phyloP scores from a whole-genome alignment of 805 yeast species.

The Wickerhamomyces ciferrii region DNA sequence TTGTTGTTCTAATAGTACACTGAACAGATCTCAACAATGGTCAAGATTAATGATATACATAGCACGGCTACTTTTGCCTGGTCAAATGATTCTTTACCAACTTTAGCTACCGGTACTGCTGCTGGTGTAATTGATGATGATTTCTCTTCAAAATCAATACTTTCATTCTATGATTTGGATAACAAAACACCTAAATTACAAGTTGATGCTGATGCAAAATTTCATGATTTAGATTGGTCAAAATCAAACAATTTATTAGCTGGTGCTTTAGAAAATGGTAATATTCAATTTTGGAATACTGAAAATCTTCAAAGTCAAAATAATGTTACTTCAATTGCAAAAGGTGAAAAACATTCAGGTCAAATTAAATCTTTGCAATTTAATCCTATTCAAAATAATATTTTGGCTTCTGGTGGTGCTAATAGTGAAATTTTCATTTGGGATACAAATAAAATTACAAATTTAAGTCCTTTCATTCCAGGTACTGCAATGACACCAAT shows the following conservation, averaged over 20 bases:
- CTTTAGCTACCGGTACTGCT: constrained; percentile 86
- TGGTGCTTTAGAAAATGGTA: constrained; percentile 85
- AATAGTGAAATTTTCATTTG: constrained; percentile 86
- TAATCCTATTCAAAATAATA: constrained; percentile 65
- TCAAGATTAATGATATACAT: constrained; percentile 76
- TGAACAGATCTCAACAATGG: too few species aligned
- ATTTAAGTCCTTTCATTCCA: constrained; percentile 49
- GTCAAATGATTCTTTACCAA: constrained; percentile 73
- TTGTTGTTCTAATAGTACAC: too few species aligned
- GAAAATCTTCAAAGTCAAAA: constrained; percentile 35
- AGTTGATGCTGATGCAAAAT: constrained; percentile 49
- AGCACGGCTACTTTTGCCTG: constrained; percentile 95
- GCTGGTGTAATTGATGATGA: constrained; percentile 93
- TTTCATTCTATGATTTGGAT: constrained; percentile 72
- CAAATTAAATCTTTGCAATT: constrained; percentile 71
- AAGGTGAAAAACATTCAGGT: constrained; percentile 56
- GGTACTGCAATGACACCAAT: constrained; percentile 74
- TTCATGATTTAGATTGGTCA: constrained; percentile 85
- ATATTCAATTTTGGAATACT: constrained; percentile 74
- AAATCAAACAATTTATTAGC: constrained; percentile 61
- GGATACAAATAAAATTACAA: constrained; percentile 70
- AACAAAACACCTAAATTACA: constrained; percentile 35
- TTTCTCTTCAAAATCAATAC: constrained; percentile 71
- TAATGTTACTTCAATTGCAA: constrained; percentile 48
- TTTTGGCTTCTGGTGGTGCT: constrained; percentile 84